These are phyloP conservation scores for Candida neerlandica DNA, from an alignment of 1,139 yeast species.

Conservation along the genomic window DNA sequence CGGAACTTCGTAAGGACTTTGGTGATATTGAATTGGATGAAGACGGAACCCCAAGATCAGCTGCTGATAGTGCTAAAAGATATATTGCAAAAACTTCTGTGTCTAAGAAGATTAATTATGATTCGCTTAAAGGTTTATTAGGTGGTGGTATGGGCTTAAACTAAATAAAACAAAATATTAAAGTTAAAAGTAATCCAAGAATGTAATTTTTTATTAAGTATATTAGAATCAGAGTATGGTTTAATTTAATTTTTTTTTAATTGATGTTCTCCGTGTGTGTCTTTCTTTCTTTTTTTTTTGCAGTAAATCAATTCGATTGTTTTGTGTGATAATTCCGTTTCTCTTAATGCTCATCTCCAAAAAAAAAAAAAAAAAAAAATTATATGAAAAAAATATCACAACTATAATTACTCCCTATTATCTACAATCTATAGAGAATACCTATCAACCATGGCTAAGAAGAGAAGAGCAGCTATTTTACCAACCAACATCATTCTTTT, in stretches of 20 bases:
- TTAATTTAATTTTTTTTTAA: background rate
- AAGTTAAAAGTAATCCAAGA: background rate
- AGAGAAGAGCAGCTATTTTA: conserved; percentile 86
- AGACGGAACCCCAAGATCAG: conserved; percentile 50
- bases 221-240: background rate
- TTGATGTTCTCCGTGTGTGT: background rate
- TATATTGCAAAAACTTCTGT: conserved; percentile 71
- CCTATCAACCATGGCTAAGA: conserved; percentile 65
- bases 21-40: conserved; percentile 45
- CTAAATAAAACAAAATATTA: conserved; percentile 2
- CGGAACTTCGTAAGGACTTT: conserved; percentile 35
- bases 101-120: conserved; percentile 87
- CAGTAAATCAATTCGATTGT: conserved; percentile 1
- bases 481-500: conserved; percentile 89
- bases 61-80: conserved; percentile 74
- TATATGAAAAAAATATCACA: background rate
- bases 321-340: background rate
- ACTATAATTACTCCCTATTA: background rate
- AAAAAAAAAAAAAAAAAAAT: conserved; percentile 1
- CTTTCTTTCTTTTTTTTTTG: background rate
- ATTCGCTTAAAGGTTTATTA: conserved; percentile 63
- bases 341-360: background rate
- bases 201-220: background rate
- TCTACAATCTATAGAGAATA: background rate
- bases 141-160: conserved; percentile 9